Base-by-base conservation (phyloP, 495 filamentous ascomycete species). In the Xylaria longipes region DNA sequence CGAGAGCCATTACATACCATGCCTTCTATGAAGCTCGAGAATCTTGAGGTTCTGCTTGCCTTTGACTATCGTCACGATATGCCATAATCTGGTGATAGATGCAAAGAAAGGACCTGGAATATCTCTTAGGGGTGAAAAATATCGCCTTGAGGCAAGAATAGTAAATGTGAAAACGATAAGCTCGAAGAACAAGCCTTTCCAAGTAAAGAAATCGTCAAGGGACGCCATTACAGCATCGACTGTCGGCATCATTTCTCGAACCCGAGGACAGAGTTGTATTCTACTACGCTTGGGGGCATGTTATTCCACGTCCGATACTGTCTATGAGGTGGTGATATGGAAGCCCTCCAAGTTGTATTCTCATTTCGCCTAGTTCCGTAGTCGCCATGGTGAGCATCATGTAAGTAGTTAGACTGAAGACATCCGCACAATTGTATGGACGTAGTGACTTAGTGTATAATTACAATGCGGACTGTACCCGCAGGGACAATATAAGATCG, bases 41-140 rank as follows among this genome's bases (percentile, higher is more conserved):
- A 80, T 74, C 45, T 80, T 75, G 17, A 76, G 43, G 65, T 84
- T 81, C n/a, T 73, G 79, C 37, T 84, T 76, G 17, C 84, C 84
- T 70, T 82, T 82, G 57, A 76, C 64, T 22, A 82, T 75, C 9
- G 78, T 78, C 35, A 72, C 75, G 17, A 86, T 71, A 46, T 80
- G 78, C 84, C 84, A 86, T 17, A 82, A 57, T 37, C 71, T 75
- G 15, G 82, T 80, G 65, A 85, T 80, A 15, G 81, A 83, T 20
- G 82, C 84, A 25, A 78, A 67, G 29, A 80, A 82, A 0, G 84
- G 84, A 4, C 84, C 84, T 0, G 81, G 82, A 9, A 86, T 77
- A 50, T 50, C 46, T n/a, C 46, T 50, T n/a, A 50, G 17, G 4
- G 46, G 46, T 65, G 72, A 74, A 60, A 74, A 71, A 52, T 72